Evolutionary conservation across 176 grass and related monocot species (phyloP).

Genomic region (Dactylis glomerata): DNA sequence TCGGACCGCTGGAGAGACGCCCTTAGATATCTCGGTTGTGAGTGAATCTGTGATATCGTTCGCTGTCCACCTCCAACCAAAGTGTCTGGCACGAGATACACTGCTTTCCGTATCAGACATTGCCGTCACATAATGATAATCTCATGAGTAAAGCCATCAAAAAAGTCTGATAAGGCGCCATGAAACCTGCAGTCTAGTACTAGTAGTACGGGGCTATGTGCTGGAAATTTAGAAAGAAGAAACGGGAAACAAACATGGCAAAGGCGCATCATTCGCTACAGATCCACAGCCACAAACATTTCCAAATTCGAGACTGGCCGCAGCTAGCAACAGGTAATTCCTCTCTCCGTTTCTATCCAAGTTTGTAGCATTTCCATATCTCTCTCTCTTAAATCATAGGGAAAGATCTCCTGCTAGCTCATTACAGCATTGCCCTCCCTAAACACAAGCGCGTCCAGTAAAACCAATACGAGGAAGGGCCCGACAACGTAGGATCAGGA

Average conservation of each 20-base stretch:
- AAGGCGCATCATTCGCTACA: neutral
- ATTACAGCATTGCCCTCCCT: slow-evolving; percentile 19
- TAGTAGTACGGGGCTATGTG: neutral
- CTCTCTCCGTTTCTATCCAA: neutral
- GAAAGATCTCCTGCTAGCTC: neutral
- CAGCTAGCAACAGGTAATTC: neutral
- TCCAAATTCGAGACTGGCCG: neutral
- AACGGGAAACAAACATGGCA: neutral
- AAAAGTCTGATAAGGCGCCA: neutral
- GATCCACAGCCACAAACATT: slow-evolving; percentile 4
- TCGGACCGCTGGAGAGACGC: too few relatives aligned
- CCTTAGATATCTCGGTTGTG: too few relatives aligned
- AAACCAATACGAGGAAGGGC: neutral
- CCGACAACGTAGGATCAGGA: neutral
- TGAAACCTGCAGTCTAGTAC: neutral
- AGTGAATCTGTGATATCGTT: slow-evolving; percentile 11
- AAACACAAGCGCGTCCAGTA: slow-evolving; percentile 29
- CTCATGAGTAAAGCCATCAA: neutral
- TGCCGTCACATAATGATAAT: neutral
- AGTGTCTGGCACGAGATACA: neutral
- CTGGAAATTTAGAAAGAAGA: neutral
- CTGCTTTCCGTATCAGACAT: neutral
- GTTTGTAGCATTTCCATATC: neutral
- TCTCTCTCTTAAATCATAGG: neutral
- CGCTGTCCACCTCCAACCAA: neutral